A percentile compares a stretch with the other conserved stretches of the same genome.
These are phyloP conservation scores for Gynandropsis gynandra DNA, from an alignment of 345 rosid genomes.

Conservation along the genomic window DNA sequence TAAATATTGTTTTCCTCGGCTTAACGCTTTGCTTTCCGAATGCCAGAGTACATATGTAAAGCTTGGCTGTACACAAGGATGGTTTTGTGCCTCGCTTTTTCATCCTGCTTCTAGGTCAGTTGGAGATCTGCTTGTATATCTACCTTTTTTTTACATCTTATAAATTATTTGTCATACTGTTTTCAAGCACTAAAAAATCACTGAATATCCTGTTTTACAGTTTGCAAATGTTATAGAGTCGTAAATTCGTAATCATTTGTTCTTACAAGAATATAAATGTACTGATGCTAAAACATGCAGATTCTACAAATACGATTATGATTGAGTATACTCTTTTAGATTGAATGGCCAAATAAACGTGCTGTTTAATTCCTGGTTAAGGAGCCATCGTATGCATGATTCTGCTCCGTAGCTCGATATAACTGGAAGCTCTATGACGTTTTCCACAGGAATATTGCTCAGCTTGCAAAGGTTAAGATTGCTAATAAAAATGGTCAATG, in stretches of 20 bases:
- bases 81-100: slow-evolving; percentile 69
- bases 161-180: neutral
- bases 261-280: too few species aligned
- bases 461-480: slow-evolving; percentile 74
- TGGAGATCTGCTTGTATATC: neutral
- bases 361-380: slow-evolving; percentile 5
- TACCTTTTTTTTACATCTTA: slow-evolving; percentile 1
- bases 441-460: slow-evolving; percentile 68
- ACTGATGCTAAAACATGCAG: too few species aligned
- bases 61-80: slow-evolving; percentile 95
- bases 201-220: slow-evolving; percentile 3
- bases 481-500: slow-evolving; percentile 59
- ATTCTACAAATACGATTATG: too few species aligned
- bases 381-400: neutral
- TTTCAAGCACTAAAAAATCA: slow-evolving; percentile 4
- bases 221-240: neutral
- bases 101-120: slow-evolving; percentile 71
- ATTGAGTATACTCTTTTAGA: too few species aligned
- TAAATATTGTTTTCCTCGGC: slow-evolving; percentile 5
- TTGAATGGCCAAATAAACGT: too few species aligned
- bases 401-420: slow-evolving; percentile 9
- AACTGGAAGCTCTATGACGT: slow-evolving; percentile 13
- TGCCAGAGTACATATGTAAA: slow-evolving; percentile 68
- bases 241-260: neutral
- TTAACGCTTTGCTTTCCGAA: slow-evolving; percentile 9